Percentiles rank a stretch among this genome's conserved stretches.
phyloP scores from a whole-genome alignment of 202 grass and related monocot species.

The Elaeis oleifera region DNA sequence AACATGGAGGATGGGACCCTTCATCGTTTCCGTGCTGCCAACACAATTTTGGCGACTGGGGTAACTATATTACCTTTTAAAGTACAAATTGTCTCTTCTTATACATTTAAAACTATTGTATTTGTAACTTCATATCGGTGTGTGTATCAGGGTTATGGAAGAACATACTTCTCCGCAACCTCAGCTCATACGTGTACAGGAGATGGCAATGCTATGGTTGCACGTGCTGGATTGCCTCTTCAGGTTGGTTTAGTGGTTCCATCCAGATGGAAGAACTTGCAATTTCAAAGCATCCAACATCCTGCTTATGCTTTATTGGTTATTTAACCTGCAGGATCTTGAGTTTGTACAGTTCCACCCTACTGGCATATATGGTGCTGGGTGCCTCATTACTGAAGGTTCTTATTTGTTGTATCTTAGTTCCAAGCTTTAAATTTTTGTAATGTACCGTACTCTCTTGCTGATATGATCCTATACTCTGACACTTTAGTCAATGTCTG shows the following conservation, averaged over 20 bases:
- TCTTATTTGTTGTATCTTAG: background rate
- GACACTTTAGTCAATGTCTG: no score
- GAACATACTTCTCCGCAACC: slow-evolving; percentile 58
- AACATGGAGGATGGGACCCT: slow-evolving; percentile 82
- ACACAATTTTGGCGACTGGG: slow-evolving; percentile 66
- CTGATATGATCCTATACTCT: no score
- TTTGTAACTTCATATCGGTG: slow-evolving; percentile 5
- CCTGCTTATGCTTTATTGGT: slow-evolving; percentile 20
- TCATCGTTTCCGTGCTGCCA: slow-evolving; percentile 54
- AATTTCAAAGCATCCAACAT: slow-evolving; percentile 5
- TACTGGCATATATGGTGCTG: slow-evolving; percentile 67
- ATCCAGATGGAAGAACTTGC: background rate
- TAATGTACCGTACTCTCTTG: no score
- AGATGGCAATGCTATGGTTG: slow-evolving; percentile 65
- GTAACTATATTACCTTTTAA: slow-evolving; percentile 26
- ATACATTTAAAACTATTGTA: background rate
- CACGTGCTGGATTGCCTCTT: slow-evolving; percentile 54
- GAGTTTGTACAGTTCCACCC: slow-evolving; percentile 72
- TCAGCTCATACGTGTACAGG: slow-evolving; percentile 62
- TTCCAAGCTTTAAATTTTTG: no score
- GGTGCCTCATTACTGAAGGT: slow-evolving; percentile 67
- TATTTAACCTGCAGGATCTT: slow-evolving; percentile 40
- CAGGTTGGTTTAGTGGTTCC: slow-evolving; percentile 26
- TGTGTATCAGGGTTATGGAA: slow-evolving; percentile 41
- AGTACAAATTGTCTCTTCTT: background rate